Evolutionary conservation across 805 yeast species (phyloP), one percentile per base, ranked within the genome.

Genomic region (Lipomyces yamadae): DNA sequence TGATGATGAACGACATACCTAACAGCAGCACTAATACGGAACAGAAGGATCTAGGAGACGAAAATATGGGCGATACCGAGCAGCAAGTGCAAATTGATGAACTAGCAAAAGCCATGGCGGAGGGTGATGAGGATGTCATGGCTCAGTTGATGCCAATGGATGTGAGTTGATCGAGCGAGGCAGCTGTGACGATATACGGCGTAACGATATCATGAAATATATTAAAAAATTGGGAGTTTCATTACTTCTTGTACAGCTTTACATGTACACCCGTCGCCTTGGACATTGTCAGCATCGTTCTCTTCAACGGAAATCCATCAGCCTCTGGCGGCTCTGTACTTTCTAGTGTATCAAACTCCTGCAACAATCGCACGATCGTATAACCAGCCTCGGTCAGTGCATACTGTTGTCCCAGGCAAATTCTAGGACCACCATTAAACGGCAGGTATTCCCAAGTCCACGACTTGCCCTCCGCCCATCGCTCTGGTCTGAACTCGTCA

Each of bases 351-450:
- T 75, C 74, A 65, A 75, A 78, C 69, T 66, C 66, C 65, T 79
- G 81, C 45, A 74, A 66, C 58, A 82, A 72, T 68, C 84, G 77
- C 18, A 77, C 79, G 54, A 81, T 70, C 24, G 80, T 76, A 73
- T 82, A 83, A 29, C 82, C 77, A 11, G 84, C 83, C 75, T 84
- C 86, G 29, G 85, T 83, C 29, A 84, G 79, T 5, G 86, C 87
- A 74, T 83, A 83, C 74, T 84, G 86, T 76, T 84, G 86, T 53
- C 86, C 87, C 62, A 84, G 76, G 72, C 86, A 84, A 65, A 84
- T 83, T 67, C 87, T 76, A 30, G 86, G 86, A 5, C 87, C 87
- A 56, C 86, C 87, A 70, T 83, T 83, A 76, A 83, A 83, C 33
- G 86, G 86, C 39, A 83, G 74, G 73, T 81, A 83, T 37, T 81